These are phyloP conservation scores for Trypanosoma rangeli DNA, from an alignment of 208 protist genomes.

Conservation along the genomic window DNA sequence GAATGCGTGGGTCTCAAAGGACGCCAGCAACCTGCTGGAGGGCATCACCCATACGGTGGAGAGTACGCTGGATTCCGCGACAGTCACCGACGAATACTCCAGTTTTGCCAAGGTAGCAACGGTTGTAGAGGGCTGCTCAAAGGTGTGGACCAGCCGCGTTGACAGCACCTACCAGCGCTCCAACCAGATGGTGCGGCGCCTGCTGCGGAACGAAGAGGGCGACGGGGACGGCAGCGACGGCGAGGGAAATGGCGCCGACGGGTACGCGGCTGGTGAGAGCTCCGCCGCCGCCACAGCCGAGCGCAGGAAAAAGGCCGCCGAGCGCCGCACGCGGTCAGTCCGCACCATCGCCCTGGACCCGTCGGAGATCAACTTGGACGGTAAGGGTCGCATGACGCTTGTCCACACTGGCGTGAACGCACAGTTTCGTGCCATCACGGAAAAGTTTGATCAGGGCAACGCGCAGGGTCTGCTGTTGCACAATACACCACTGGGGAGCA, in stretches of 20 bases:
- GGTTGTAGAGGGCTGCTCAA: constrained; percentile 92
- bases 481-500: constrained; percentile 79
- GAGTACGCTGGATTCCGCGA: constrained; percentile 60
- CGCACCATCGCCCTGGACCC: constrained; percentile 81
- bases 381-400: constrained; percentile 62
- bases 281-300: constrained; percentile 27
- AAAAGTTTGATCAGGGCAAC: constrained; percentile 90
- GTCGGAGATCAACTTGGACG: constrained; percentile 86
- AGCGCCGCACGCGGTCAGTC: constrained; percentile 20
- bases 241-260: constrained; percentile 37
- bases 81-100: constrained; percentile 71
- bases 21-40: constrained; percentile 87
- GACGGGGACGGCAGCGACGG: constrained; percentile 22
- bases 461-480: constrained; percentile 83
- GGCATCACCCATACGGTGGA: constrained; percentile 90
- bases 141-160: constrained; percentile 91
- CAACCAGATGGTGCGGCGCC: constrained; percentile 85
- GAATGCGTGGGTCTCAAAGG: constrained; percentile 88
- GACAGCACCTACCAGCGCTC: constrained; percentile 88
- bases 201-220: constrained; percentile 76
- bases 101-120: constrained; percentile 90
- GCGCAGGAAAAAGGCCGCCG: constrained; percentile 24
- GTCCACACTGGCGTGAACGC: constrained; percentile 76
- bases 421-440: constrained; percentile 88
- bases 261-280: constrained; percentile 14